Base-by-base conservation (phyloP, 805 yeast genomes). In the Kodamaea lidongshanica region DNA sequence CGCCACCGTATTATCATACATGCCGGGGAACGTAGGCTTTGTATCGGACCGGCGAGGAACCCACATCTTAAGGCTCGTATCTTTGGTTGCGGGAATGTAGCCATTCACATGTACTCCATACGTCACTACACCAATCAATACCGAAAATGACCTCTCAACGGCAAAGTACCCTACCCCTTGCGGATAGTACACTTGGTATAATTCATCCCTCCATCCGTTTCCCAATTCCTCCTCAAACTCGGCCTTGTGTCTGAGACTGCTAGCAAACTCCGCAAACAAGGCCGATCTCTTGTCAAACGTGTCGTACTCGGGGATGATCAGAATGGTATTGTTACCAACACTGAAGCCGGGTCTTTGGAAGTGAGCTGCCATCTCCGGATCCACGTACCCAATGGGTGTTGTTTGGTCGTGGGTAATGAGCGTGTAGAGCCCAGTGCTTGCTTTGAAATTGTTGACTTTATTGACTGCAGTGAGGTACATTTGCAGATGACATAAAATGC, bases 21-120 rank as follows among this genome's bases (percentile, higher is more conserved):
- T 80, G 0, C 83, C 81, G 0, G 98, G 97, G 59, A 74, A 89
- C 0, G 98, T 92, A 11, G 79, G 79, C 52, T 92, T 92, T 2
- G 76, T 67, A 4, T 62, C 52, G 0, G 96, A 70, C 41, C 98
- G 62, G 38, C 85, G 61, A 0, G 98, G 95, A 7, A 89, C 68
- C 97, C 97, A 92, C 35, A 81, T 45, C 44, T 72, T 70, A 18
- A 70, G 38, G 22, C 62, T 56, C 3, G 35, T 12, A 4, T 71
- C 46, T 18, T 50, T 34, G 0, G 50, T 40, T 3, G 74, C 67
- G 0, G 74, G 67, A 0, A 80, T 63, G 44, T 74, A 92, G 2
- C 96, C 97, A 42, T 74, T 82, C 16, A 88, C 65, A 52, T 92
- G 97, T 4, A 79, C 79, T 1, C 98, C 98, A 52, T 86, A 87